A percentile compares a stretch with the other conserved stretches of the same genome.
Conservation (phyloP, 305 asterid species). For the Solanum hybrid region DNA sequence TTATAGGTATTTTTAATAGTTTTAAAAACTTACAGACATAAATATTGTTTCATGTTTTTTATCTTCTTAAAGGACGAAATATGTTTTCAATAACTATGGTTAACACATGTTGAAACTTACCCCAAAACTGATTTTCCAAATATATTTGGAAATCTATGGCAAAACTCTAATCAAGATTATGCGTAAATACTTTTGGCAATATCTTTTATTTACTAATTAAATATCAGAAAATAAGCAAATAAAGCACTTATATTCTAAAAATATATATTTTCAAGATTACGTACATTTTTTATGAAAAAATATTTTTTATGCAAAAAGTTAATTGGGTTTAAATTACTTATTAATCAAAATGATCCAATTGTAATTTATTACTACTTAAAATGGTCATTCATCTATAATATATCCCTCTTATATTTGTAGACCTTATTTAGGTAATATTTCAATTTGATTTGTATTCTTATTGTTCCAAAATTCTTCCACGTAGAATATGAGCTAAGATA, state of each 20-base stretch:
- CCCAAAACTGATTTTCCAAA: not conserved
- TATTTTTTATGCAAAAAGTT: too few species aligned
- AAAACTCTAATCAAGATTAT: not conserved
- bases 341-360: not conserved
- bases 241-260: too few species aligned
- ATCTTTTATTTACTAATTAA: too few species aligned
- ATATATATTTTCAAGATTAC: too few species aligned
- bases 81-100: not conserved
- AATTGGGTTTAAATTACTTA: not conserved
- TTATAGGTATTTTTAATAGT: too few species aligned
- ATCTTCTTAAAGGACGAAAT: not conserved
- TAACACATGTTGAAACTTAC: not conserved
- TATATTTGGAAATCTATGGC: not conserved
- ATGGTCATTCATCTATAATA: not conserved
- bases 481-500: not conserved
- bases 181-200: too few species aligned
- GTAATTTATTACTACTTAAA: too few species aligned
- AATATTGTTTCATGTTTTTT: not conserved
- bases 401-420: not conserved
- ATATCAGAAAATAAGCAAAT: too few species aligned
- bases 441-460: not conserved
- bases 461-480: not conserved
- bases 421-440: not conserved
- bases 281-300: too few species aligned
- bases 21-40: too few species aligned